A percentile compares a stretch with the other conserved stretches of the same genome.
phyloP scores from a whole-genome alignment of 805 yeast genomes.

The Candida awuae region DNA sequence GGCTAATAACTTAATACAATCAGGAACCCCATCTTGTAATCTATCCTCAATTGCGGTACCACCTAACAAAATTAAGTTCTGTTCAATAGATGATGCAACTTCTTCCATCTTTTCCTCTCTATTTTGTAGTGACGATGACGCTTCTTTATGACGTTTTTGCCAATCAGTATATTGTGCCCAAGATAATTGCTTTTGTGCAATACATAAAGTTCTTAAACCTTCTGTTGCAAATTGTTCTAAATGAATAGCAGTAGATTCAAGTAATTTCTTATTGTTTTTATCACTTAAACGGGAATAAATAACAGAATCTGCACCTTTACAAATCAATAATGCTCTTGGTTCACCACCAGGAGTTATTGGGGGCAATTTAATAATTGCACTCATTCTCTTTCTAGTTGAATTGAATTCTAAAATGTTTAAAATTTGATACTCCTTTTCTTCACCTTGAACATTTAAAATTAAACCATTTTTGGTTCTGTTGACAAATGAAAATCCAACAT shows the following conservation, averaged over 20 bases:
- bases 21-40: constrained; percentile 82
- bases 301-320: constrained; percentile 82
- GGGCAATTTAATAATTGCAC: constrained; percentile 69
- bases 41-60: constrained; percentile 87
- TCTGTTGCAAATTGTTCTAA: constrained; percentile 75
- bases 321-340: constrained; percentile 56
- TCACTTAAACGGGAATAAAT: constrained; percentile 57
- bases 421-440: constrained; percentile 60
- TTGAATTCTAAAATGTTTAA: constrained; percentile 69
- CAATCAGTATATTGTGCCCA: constrained; percentile 58
- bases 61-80: constrained; percentile 57
- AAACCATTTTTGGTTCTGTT: constrained; percentile 64
- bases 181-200: constrained; percentile 59
- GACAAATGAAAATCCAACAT: constrained; percentile 61
- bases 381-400: constrained; percentile 83
- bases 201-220: constrained; percentile 75
- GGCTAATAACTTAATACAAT: constrained; percentile 59
- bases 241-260: constrained; percentile 63
- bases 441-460: constrained; percentile 62
- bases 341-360: constrained; percentile 35
- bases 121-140: constrained; percentile 50
- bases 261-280: constrained; percentile 34
- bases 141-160: constrained; percentile 54
- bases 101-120: constrained; percentile 69
- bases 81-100: constrained; percentile 67